A percentile compares a stretch with the other conserved stretches of the same genome.
These are phyloP conservation scores for Strobilomyces confusus DNA, from an alignment of 768 basidiomycete species.

Conservation along the genomic window DNA sequence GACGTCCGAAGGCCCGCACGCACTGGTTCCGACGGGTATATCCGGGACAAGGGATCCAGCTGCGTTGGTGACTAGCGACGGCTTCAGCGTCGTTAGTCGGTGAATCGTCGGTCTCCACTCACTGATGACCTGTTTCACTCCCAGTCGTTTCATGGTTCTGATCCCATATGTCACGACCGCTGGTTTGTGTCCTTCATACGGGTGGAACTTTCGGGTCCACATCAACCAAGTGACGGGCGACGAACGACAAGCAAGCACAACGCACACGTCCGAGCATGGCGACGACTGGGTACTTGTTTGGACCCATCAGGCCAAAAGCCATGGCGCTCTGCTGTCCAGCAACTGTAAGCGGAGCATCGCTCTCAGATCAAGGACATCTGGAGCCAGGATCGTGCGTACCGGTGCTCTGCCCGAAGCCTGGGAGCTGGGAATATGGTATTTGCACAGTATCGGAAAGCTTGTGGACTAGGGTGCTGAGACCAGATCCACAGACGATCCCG, in stretches of 20 bases:
- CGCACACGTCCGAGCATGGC: constrained; percentile 85
- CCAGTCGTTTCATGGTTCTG: constrained; percentile 72
- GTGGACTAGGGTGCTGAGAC: constrained; percentile 70
- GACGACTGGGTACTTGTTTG: constrained; percentile 70
- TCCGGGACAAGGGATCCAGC: constrained; percentile 74
- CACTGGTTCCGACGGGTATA: constrained; percentile 79
- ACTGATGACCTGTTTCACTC: constrained; percentile 75
- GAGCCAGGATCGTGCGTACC: constrained; percentile 40
- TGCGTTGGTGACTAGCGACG: constrained; percentile 74
- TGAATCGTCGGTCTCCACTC: constrained; percentile 23
- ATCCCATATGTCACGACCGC: constrained; percentile 74
- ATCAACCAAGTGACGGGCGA: constrained; percentile 2
- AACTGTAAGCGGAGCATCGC: constrained; percentile 40
- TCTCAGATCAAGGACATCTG: neutral
- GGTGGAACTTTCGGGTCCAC: constrained; percentile 57
- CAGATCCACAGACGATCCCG: constrained; percentile 86
- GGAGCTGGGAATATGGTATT: constrained; percentile 63
- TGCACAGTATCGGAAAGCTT: constrained; percentile 52
- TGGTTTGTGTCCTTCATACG: constrained; percentile 79
- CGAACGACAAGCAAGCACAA: constrained; percentile 3
- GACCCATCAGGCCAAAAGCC: constrained; percentile 76
- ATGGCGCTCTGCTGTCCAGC: constrained; percentile 76
- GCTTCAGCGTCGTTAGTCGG: neutral
- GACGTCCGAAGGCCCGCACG: constrained; percentile 20
- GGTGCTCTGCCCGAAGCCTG: constrained; percentile 74